phyloP scores from a whole-genome alignment of 23 red algal species.

The Chondrus crispus region DNA sequence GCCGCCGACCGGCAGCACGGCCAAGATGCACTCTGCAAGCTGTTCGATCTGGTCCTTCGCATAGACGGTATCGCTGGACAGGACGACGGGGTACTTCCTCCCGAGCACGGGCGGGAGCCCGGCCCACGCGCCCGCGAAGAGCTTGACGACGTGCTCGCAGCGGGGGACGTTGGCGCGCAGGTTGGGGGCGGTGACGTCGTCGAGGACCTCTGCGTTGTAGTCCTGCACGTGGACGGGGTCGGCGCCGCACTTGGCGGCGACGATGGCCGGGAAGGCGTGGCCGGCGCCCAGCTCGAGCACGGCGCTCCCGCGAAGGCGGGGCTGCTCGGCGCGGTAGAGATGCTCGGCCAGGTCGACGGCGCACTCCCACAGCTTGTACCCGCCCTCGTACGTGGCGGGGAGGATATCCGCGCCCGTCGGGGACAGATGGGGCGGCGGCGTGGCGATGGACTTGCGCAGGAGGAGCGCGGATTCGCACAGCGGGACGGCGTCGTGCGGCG shows the following conservation, averaged over 20 bases:
- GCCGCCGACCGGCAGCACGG: conserved; percentile 13
- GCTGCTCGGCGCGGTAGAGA: neutral
- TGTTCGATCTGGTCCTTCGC: neutral
- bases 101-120: conserved; percentile 1
- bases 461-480: neutral
- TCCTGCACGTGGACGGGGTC: conserved; percentile 57
- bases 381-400: conserved; percentile 79
- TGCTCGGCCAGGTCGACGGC: conserved; percentile 53
- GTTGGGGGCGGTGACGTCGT: conserved; percentile 35
- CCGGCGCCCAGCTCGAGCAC: conserved; percentile 92
- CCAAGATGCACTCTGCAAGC: conserved; percentile 36
- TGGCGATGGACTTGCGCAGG: neutral
- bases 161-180: conserved; percentile 35
- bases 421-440: neutral
- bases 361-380: conserved; percentile 92
- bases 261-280: conserved; percentile 70
- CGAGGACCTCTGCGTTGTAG: conserved; percentile 76
- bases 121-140: conserved; percentile 50
- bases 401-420: conserved; percentile 48
- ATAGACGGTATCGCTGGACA: conserved; percentile 73
- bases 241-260: conserved; percentile 37
- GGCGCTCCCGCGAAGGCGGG: neutral
- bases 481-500: neutral
- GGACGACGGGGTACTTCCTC: conserved; percentile 42
- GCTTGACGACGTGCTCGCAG: neutral